Base-by-base conservation (phyloP, 2,329 filamentous ascomycete species). In the Metarhizium sp. region DNA sequence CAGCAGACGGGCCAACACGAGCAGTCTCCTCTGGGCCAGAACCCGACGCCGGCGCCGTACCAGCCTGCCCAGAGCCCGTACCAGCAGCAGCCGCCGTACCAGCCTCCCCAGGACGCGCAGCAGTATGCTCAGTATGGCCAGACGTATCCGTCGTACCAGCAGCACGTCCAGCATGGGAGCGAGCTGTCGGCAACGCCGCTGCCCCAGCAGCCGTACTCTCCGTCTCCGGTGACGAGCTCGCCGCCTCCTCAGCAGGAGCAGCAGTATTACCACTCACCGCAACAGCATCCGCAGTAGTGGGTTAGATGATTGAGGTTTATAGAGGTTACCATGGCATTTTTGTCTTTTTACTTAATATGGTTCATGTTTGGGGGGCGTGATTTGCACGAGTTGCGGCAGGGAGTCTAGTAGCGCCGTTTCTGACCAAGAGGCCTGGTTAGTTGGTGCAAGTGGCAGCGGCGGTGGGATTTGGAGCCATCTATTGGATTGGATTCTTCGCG, bases 61-160 rank as follows among this genome's bases (percentile, higher is more conserved):
- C 60, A 61, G 20, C 63, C 63, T 18, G 30, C 60, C 0, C 63
- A 62, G 34, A 65, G 63, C 60, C 63, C 66, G 16, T 66, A 68
- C 55, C 63, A 68, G 56, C 63, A 63, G 34, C 60, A 65, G 53
- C 53, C 63, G 14, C 58, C 61, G 2, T 68, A 66, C 38, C 61
- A 63, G 16, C 59, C 63, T 30, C 62, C 63, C 6, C 55, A 57
- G 36, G 53, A 30, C 14, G 18, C 51, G 11, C 63, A 65, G 36
- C 55, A 56, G 30, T 38, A 45, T 4, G n/a, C 29, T 11, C 51
- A 53, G 51, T 40, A 50, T 6, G 18, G 30, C 34, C 52, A 43
- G 29, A 38, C 34, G 36, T 38, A 50, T 29, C 30, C 52, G n/a
- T 18, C 20, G 16, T 58, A 59, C 2, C 65, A 64, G 47, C 61